Evolutionary conservation across 1,139 yeast genomes (phyloP), one percentile per base, ranked within the genome.

Genomic region (Yamadazyma songkhlaensis): DNA sequence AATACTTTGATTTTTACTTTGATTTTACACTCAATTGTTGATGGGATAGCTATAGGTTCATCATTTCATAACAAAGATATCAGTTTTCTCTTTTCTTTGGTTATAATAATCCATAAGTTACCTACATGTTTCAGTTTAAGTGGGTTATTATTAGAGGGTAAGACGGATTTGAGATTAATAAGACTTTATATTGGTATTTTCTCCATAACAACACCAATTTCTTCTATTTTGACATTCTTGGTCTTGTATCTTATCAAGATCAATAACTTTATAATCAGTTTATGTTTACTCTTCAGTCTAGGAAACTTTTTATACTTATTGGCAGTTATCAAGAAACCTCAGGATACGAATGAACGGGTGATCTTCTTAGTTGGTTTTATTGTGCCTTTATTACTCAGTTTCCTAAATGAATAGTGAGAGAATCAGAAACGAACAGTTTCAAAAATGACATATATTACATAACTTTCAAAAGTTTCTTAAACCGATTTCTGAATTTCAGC

Each of bases 261-360:
- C 7, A 49, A 54, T 36, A 61, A 63, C 32, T 63, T 70, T 49
- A 61, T 70, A 44, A 61, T 81, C n/a, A 84, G 81, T 1, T 45
- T 69, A 2, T 54, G 80, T 25, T 59, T 81, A 36, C 55, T 83
- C 10, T 79, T 81, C 46, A 76, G 84, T 40, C 86, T 84, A 5
- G 95, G 95, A 5, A 81, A 88, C 0, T 84, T 84, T 51, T 55
- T 84, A 24, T 84, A 74, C 49, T 86, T 84, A 25, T 84, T 87
- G 10, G 67, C 77, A 43, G 32, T 39, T 2, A 29, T 43, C 10
- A 27, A 33, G 6, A 44, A 42, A 25, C 38, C 43, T 11, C 36
- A 22, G 28, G 38, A 38, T 17, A 23, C 28, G 23, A 31, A 23
- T 11, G 26, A 46, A 37, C 4, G 11, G 5, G 9, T 39, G 36